These are phyloP conservation scores for Cercospora zeina DNA, from an alignment of 2,329 filamentous ascomycete species.

Conservation along the genomic window DNA sequence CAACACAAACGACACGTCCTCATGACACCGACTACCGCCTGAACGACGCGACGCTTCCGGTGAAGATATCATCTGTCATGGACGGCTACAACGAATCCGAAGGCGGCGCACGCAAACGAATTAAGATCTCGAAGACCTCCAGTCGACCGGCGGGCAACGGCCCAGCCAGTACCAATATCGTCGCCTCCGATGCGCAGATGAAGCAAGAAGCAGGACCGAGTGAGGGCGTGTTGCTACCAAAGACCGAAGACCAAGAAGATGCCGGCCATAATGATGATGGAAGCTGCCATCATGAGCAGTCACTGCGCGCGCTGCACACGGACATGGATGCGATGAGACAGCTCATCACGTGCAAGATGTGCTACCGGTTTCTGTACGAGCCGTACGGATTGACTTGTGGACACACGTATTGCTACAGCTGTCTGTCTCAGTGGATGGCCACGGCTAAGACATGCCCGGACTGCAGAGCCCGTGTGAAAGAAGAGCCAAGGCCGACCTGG, in stretches of 20 bases:
- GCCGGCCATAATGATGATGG: constrained; percentile 1
- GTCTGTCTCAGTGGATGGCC: constrained; percentile 52
- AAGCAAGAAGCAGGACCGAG: constrained; percentile 15
- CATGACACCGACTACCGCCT: constrained; percentile 1
- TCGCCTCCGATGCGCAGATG: constrained; percentile 16
- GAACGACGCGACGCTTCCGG: neutral
- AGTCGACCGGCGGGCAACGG: constrained; percentile 22
- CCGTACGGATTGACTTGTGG: constrained; percentile 68
- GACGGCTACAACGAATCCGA: constrained; percentile 22
- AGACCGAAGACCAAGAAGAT: neutral
- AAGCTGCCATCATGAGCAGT: constrained; percentile 32
- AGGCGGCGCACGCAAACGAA: constrained; percentile 31
- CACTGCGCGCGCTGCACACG: constrained; percentile 35
- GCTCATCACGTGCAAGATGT: constrained; percentile 67
- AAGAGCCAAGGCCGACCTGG: constrained; percentile 64
- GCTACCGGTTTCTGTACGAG: constrained; percentile 67
- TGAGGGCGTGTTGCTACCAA: constrained; percentile 8
- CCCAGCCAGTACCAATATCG: constrained; percentile 17
- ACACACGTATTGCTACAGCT: constrained; percentile 70
- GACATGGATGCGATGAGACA: constrained; percentile 63
- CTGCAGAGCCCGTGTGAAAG: constrained; percentile 60
- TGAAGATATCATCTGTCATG: constrained; percentile 21
- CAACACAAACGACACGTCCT: constrained; percentile 5
- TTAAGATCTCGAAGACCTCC: constrained; percentile 29
- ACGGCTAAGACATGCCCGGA: constrained; percentile 67